Base-by-base conservation (phyloP, 768 basidiomycete species). In the Tubosaeta sp. region DNA sequence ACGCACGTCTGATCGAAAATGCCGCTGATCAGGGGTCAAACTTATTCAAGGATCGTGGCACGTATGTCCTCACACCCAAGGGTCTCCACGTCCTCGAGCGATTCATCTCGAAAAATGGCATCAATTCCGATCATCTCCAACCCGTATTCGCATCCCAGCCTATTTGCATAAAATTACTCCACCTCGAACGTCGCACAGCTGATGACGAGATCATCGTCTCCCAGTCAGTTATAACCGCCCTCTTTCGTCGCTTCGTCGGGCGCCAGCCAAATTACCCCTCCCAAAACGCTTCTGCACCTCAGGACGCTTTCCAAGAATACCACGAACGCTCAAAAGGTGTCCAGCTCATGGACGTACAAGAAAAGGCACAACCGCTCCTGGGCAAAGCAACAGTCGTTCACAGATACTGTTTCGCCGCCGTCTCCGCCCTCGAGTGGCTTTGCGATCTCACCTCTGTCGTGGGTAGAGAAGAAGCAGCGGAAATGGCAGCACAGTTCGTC, bases 91-190 rank as follows among this genome's bases (percentile, higher is more conserved):
- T 99, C 63, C 85, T 99, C 58, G 97, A 99, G 67, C 86, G 97
- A n/a, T 99, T 99, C 78, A 97, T 98, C 76, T 89, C 87, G 71
- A 97, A 95, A 79, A 98, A 99, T 69, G 97, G 97, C 61, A 97
- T 99, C 75, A 91, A 87, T 58, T 87, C 92, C 39, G 92, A 97
- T 72, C 86, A 94, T 68, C 82, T 98, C 17, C 83, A 92, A 58
- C 83, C 80, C 48, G 89, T 97, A 42, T 99, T 98, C 68, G 80
- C 82, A 14, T 79, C 88, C 0, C 93, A 97, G 65, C 94, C 95
- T 32, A 97, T 99, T 60, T 95, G 92, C 73, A 90, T 97, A 79
- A 97, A 97, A 71, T 81, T 98, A 7, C 83, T 99, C 10, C 95
- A 99, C 72, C 86, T 99, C 65, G 97, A 99, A 68, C 82, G 97